phyloP scores from a whole-genome alignment of 2,329 filamentous ascomycete genomes.

The Daldinia eschscholtzii region DNA sequence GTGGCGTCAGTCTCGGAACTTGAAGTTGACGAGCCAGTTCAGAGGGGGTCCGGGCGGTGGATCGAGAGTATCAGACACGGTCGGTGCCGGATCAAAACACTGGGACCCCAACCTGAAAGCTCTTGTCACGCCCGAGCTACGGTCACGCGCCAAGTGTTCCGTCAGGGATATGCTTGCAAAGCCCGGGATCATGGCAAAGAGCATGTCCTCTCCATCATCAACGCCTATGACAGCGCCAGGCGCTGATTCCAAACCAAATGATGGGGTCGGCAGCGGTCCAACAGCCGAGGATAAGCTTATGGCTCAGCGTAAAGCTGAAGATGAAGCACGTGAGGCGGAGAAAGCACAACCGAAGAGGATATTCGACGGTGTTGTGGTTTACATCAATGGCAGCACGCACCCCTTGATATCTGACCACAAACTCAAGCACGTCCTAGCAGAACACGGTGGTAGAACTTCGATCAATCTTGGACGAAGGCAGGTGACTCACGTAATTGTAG shows the following conservation, averaged over 20 bases:
- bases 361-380: constrained; percentile 79
- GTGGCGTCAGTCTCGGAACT: constrained; percentile 78
- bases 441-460: constrained; percentile 79
- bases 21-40: constrained; percentile 80
- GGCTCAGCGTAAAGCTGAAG: constrained; percentile 54
- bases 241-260: constrained; percentile 20
- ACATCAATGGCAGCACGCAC: constrained; percentile 88
- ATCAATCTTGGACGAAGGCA: constrained; percentile 77
- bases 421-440: constrained; percentile 80
- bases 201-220: constrained; percentile 11
- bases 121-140: constrained; percentile 59
- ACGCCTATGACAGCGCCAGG: constrained; percentile 29
- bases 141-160: constrained; percentile 57
- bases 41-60: constrained; percentile 68
- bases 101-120: constrained; percentile 61
- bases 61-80: constrained; percentile 71
- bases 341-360: constrained; percentile 63
- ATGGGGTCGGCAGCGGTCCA: constrained; percentile 14
- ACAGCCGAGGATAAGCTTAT: constrained; percentile 48
- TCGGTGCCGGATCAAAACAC: constrained; percentile 72
- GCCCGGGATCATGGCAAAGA: constrained; percentile 59
- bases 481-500: constrained; percentile 90
- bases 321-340: constrained; percentile 57
- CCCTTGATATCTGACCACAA: constrained; percentile 87
- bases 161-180: constrained; percentile 67